A percentile compares a stretch with the other conserved stretches of the same genome.
phyloP scores from a whole-genome alignment of 2,329 filamentous ascomycete species.

The Neofusicoccum laricinum region DNA sequence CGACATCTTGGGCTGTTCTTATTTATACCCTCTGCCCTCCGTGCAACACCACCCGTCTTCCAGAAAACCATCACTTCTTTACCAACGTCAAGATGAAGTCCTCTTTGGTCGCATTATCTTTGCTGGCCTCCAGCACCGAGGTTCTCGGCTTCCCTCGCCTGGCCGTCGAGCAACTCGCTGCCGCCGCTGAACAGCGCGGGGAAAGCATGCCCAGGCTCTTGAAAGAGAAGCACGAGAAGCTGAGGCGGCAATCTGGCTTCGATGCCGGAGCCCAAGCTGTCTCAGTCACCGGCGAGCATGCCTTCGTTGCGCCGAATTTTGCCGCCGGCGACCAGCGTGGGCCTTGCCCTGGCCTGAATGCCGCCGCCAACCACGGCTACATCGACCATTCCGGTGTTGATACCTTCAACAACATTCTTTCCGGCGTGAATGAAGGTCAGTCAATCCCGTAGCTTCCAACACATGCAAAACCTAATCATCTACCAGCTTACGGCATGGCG shows the following conservation, averaged over 20 bases:
- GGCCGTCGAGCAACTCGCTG: neutral
- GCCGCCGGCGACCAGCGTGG: constrained; percentile 21
- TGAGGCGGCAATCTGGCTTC: neutral
- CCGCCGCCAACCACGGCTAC: constrained; percentile 33
- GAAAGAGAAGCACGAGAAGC: neutral
- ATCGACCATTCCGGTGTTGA: constrained; percentile 23
- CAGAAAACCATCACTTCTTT: neutral
- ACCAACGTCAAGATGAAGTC: neutral
- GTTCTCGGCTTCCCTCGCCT: neutral
- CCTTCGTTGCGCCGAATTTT: constrained; percentile 3
- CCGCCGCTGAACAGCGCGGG: neutral
- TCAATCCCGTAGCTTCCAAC: neutral
- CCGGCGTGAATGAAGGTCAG: constrained; percentile 7
- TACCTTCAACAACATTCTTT: neutral
- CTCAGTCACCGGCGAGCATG: neutral
- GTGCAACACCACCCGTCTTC: too few species aligned
- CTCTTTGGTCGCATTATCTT: neutral
- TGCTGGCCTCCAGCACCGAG: neutral
- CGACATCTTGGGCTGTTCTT: neutral
- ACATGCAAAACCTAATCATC: neutral
- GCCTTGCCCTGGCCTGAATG: constrained; percentile 34
- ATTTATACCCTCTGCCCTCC: too few species aligned
- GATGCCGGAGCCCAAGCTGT: neutral
- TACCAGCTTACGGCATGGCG: constrained; percentile 23
- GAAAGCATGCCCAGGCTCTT: neutral